phyloP scores from a whole-genome alignment of 305 asterid genomes.

The Fraxinus sp. region DNA sequence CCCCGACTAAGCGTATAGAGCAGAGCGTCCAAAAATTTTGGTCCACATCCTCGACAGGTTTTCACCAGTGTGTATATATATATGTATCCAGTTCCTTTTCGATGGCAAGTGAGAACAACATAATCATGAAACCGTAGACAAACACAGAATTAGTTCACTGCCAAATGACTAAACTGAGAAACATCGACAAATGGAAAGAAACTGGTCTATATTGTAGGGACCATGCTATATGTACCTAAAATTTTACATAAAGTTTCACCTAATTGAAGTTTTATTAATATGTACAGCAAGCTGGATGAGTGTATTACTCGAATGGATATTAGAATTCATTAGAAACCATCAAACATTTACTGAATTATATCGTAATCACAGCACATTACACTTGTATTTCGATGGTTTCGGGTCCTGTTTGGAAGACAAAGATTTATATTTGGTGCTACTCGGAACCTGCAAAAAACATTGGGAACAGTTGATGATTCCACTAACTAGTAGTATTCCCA shows the following conservation, averaged over 20 bases:
- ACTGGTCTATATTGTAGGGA: background rate
- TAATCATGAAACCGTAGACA: background rate
- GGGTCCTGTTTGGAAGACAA: slow-evolving; percentile 59
- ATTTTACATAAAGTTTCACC: too few relatives aligned
- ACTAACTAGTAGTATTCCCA: background rate
- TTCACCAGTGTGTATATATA: too few relatives aligned
- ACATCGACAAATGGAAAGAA: background rate
- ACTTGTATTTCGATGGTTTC: slow-evolving; percentile 63
- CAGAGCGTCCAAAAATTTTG: background rate
- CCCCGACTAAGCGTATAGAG: background rate
- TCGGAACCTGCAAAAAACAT: slow-evolving; percentile 52
- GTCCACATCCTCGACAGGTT: background rate
- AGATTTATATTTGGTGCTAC: slow-evolving; percentile 34
- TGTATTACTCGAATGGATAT: background rate
- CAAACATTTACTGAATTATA: slow-evolving; percentile 17
- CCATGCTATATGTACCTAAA: too few relatives aligned
- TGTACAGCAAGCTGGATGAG: background rate
- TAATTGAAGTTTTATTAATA: background rate
- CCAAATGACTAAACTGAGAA: background rate
- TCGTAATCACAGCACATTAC: slow-evolving; percentile 58
- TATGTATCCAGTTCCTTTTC: background rate
- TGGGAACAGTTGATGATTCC: background rate
- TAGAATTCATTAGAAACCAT: slow-evolving; percentile 14
- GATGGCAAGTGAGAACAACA: background rate
- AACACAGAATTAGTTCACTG: background rate